Evolutionary conservation across 1,284 basidiomycete genomes (phyloP).

Genomic region (Ustilago cynodontis): DNA sequence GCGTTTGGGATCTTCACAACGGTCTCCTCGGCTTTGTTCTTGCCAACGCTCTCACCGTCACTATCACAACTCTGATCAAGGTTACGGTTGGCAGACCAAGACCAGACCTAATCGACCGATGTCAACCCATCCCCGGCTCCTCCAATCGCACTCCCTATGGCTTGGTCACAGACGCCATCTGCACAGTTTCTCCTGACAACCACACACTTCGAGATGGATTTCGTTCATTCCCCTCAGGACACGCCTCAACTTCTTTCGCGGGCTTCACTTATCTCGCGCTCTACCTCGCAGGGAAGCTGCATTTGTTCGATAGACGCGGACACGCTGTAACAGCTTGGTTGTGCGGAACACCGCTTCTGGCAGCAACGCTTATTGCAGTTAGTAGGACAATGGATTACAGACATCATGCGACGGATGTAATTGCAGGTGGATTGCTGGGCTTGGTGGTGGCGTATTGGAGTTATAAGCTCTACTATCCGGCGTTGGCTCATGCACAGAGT

Average conservation of each 20-base stretch:
- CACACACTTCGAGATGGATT: conserved; percentile 75
- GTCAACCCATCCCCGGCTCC: conserved; percentile 79
- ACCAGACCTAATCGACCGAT: conserved; percentile 75
- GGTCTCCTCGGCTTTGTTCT: conserved; percentile 82
- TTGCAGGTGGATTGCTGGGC: conserved; percentile 83
- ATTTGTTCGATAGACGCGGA: conserved; percentile 85
- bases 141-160: conserved; percentile 76
- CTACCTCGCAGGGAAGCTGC: conserved; percentile 82
- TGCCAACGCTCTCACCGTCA: conserved; percentile 80
- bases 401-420: conserved; percentile 75
- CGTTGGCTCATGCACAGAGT: conserved; percentile 35
- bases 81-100: conserved; percentile 85
- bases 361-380: conserved; percentile 86
- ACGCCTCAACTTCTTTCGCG: conserved; percentile 91
- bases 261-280: conserved; percentile 90
- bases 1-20: conserved; percentile 89
- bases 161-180: conserved; percentile 81
- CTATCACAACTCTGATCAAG: conserved; percentile 87
- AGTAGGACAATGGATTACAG: conserved; percentile 71
- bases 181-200: conserved; percentile 73
- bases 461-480: conserved; percentile 60
- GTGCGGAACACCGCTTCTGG: conserved; percentile 80
- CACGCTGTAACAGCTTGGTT: conserved; percentile 90
- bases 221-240: conserved; percentile 92
- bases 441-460: conserved; percentile 76